These are phyloP conservation scores for Allomyces macrogynus DNA, from an alignment of 192 early-diverging fungal species.

Conservation along the genomic window DNA sequence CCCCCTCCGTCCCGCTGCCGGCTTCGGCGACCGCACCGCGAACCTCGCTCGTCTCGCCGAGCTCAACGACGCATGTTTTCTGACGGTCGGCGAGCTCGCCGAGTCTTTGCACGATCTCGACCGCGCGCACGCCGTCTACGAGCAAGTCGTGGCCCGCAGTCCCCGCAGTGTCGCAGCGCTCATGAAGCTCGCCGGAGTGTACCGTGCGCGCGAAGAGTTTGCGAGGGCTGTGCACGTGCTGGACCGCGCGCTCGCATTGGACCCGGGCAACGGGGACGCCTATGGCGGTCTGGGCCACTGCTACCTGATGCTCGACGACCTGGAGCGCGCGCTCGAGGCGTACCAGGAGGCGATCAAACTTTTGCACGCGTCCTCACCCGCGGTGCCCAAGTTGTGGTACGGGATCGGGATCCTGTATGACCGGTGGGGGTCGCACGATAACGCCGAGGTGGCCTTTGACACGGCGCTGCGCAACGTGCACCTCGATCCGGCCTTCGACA, in stretches of 20 bases:
- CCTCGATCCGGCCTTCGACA: slow-evolving; percentile 91
- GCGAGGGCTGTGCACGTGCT: too few species aligned
- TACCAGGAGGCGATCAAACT: slow-evolving; percentile 86
- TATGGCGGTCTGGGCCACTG: slow-evolving; percentile 50
- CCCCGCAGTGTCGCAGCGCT: not conserved
- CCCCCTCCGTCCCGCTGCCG: not conserved
- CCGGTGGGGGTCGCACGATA: slow-evolving; percentile 86
- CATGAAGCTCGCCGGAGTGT: not conserved
- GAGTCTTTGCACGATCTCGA: not conserved
- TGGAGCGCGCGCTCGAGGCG: slow-evolving; percentile 81
- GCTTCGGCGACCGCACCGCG: not conserved
- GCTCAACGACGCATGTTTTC: too few species aligned
- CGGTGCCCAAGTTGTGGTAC: slow-evolving; percentile 94
- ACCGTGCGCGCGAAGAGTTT: not conserved
- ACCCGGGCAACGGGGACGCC: not conserved
- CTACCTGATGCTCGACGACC: slow-evolving; percentile 86
- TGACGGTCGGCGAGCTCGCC: not conserved
- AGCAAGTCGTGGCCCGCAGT: not conserved
- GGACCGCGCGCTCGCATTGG: not conserved
- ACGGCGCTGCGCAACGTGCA: slow-evolving; percentile 24
- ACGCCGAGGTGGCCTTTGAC: slow-evolving; percentile 39
- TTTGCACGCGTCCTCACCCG: slow-evolving; percentile 1
- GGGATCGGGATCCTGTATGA: slow-evolving; percentile 96
- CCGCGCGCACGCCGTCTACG: not conserved
- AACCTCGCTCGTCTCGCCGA: too few species aligned